Evolutionary conservation across 129 eudicot species (phyloP), one percentile per base, ranked within the genome.

Genomic region (Saposhnikovia divaricata): DNA sequence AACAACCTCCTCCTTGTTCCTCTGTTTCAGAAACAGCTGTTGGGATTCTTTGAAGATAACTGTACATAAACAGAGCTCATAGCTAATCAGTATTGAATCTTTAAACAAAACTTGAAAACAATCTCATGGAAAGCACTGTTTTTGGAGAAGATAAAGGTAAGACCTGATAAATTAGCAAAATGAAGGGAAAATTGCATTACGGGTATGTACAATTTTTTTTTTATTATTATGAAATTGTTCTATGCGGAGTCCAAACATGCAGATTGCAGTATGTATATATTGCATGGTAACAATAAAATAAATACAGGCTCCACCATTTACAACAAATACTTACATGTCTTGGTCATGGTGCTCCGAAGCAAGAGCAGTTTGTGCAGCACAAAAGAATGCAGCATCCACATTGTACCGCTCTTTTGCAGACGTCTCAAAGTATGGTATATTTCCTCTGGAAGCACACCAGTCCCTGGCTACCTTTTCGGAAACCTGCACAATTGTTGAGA

Each of bases 371-470:
- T 87, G 82, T 0, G 98, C 98, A 53, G 80, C 85, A 70, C 82
- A 84, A 21, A 89, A 61, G 78, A 93, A 93, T 42, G 98, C 93
- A 65, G 51, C 88, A 23, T 93, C 93, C 0, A 93, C 95, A 61
- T 93, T 93, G 83, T 81, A 83, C 74, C 90, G 84, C 81, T 93
- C 97, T 79, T 93, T 93, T 3, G 98, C 98, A 0, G 98, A 93
- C 23, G 98, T 93, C 90, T 89, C 97, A 77, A 86, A 89, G 82
- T 93, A 91, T 31, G 97, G 97, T 85, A 92, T 92, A 77, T 92
- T 88, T 81, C 96, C 93, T 72, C 75, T 90, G 4, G 85, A 73
- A 55, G 86, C 85, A 80, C 98, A 94, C 98, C 98, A 94, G 39
- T 92, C 98, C 79, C 83, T 83, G 23, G 92, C 98, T 14, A 77